phyloP scores from a whole-genome alignment of 495 filamentous ascomycete species.

The Tuber melanosporum region DNA sequence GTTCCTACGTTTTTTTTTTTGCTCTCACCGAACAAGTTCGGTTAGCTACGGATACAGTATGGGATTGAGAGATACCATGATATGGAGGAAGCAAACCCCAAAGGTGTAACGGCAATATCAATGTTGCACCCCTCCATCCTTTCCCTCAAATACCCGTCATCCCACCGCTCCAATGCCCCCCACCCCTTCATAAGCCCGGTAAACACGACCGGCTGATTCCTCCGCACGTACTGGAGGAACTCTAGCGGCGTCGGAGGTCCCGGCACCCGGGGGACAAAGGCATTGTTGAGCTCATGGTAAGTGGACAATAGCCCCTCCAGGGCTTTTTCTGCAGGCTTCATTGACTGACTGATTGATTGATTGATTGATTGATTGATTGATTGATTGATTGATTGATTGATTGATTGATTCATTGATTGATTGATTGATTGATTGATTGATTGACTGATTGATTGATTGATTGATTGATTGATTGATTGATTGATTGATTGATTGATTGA shows the following conservation, averaged over 20 bases:
- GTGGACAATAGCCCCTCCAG: conserved; percentile 53
- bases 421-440: conserved; percentile 8
- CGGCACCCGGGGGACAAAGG: conserved; percentile 52
- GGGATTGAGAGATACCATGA: conserved; percentile 6
- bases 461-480: too few species aligned
- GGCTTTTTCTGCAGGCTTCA: not conserved
- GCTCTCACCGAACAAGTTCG: not conserved
- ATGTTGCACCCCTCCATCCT: conserved; percentile 51
- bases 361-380: not conserved
- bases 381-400: conserved; percentile 8
- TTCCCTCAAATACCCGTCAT: conserved; percentile 50
- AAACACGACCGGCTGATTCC: conserved; percentile 65
- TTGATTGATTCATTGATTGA: too few species aligned
- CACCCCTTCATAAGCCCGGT: conserved; percentile 53
- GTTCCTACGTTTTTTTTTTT: conserved; percentile 31
- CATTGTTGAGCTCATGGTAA: conserved; percentile 63
- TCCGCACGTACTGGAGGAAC: conserved; percentile 63
- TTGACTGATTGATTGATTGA: too few species aligned
- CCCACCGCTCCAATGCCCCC: conserved; percentile 57
- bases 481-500: too few species aligned
- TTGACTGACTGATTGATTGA: conserved; percentile 9
- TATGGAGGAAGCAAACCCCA: conserved; percentile 49
- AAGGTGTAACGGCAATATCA: conserved; percentile 64
- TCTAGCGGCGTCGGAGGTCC: conserved; percentile 61
- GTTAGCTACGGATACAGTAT: not conserved